Evolutionary conservation across 2,329 filamentous ascomycete genomes (phyloP).

Genomic region (Camillea tinctor): DNA sequence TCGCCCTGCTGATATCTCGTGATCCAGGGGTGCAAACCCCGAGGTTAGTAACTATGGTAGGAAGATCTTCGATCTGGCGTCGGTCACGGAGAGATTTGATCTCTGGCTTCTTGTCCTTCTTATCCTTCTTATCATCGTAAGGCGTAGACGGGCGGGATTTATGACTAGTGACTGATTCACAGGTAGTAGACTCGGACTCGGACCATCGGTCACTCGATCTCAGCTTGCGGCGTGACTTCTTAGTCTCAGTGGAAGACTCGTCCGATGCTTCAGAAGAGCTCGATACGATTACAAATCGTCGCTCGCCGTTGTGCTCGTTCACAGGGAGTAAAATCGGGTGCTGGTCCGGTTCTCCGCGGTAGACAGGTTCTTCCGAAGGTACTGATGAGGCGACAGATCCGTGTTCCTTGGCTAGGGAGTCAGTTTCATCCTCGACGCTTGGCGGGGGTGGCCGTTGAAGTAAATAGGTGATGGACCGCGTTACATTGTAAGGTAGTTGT

Average conservation of each 20-base stretch:
- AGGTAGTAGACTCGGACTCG: conserved; percentile 26
- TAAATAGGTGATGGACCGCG: conserved; percentile 35
- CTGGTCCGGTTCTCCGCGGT: conserved; percentile 67
- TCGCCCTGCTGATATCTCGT: conserved; percentile 22
- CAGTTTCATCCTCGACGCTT: conserved; percentile 67
- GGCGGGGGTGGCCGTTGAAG: conserved; percentile 56
- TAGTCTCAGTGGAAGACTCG: conserved; percentile 20
- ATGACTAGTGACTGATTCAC: conserved; percentile 43
- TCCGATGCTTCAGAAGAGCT: conserved; percentile 33
- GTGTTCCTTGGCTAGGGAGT: conserved; percentile 61
- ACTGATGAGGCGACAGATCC: conserved; percentile 35
- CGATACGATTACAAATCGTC: conserved; percentile 61
- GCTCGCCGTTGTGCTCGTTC: conserved; percentile 58
- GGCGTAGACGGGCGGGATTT: conserved; percentile 36
- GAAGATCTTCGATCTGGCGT: conserved; percentile 28
- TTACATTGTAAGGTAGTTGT: conserved; percentile 14
- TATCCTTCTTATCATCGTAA: conserved; percentile 27
- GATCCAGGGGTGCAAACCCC: conserved; percentile 10
- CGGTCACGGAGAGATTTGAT: conserved; percentile 20
- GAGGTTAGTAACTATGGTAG: conserved; percentile 31
- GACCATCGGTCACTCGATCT: conserved; percentile 18
- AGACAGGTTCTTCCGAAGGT: conserved; percentile 54
- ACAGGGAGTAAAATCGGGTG: conserved; percentile 65
- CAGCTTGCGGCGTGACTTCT: conserved; percentile 16
- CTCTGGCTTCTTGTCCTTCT: conserved; percentile 24